These are phyloP conservation scores for Omphalotus guepiniiformis DNA, from an alignment of 768 basidiomycete genomes.

Conservation along the genomic window DNA sequence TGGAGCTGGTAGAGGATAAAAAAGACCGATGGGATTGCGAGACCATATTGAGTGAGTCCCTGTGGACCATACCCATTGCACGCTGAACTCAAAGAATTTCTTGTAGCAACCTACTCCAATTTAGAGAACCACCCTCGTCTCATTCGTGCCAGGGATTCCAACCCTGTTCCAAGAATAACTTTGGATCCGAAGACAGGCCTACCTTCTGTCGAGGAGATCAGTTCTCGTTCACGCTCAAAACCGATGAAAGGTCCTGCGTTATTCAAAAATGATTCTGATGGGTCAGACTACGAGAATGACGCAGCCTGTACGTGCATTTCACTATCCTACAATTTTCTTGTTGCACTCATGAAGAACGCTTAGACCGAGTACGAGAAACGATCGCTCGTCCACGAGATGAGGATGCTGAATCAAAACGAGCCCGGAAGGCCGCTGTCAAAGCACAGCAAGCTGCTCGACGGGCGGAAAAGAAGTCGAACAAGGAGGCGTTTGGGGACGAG, in stretches of 20 bases:
- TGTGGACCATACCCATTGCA: background rate
- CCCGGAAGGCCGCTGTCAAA: conserved; percentile 68
- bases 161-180: conserved; percentile 56
- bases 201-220: conserved; percentile 45
- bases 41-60: conserved; percentile 80
- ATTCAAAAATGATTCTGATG: conserved; percentile 24
- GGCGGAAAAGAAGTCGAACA: conserved; percentile 60
- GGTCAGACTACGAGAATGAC: conserved; percentile 20
- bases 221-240: conserved; percentile 7
- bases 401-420: conserved; percentile 67
- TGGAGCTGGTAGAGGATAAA: conserved; percentile 47
- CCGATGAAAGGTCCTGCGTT: conserved; percentile 12
- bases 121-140: conserved; percentile 94
- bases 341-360: background rate
- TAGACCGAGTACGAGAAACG: conserved; percentile 35
- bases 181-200: conserved; percentile 78
- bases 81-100: background rate
- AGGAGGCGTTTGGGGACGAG: conserved; percentile 61
- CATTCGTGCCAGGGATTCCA: conserved; percentile 62
- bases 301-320: conserved; percentile 20
- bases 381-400: conserved; percentile 73
- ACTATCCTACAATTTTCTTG: background rate
- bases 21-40: conserved; percentile 94
- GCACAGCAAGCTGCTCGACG: conserved; percentile 60
- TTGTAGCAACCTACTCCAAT: conserved; percentile 91